Conservation (phyloP, 345 rosid genomes). For the Eucalyptus pumila region DNA sequence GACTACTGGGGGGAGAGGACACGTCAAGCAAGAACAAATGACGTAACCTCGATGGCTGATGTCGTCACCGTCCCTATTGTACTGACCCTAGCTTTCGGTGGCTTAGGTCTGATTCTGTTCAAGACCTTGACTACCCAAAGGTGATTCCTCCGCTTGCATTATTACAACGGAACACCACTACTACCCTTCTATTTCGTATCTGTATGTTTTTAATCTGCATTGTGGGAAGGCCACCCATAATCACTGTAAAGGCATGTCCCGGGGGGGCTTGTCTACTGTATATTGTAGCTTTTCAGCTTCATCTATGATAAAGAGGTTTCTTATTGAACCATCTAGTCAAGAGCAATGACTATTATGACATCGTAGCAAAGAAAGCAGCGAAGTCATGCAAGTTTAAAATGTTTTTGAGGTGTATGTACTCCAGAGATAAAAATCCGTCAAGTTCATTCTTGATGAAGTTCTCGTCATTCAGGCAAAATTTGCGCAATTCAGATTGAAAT, state of each 20-base stretch:
- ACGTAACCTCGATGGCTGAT: constrained; percentile 11
- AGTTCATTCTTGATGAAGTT: background rate
- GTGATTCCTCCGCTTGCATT: background rate
- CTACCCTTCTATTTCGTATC: background rate
- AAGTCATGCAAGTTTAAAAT: background rate
- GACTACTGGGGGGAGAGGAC: constrained; percentile 59
- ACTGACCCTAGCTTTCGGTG: constrained; percentile 53
- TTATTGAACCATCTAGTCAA: background rate
- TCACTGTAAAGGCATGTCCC: background rate
- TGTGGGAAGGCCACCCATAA: background rate
- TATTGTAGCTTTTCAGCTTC: background rate
- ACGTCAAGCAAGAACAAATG: constrained; percentile 33
- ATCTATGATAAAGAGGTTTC: background rate
- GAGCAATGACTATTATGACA: background rate
- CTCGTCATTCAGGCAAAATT: background rate
- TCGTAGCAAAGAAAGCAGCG: background rate
- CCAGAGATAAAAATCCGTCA: background rate
- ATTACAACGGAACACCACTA: background rate
- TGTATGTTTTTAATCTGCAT: background rate
- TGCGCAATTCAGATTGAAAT: background rate
- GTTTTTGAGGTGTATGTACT: background rate
- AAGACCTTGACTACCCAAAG: constrained; percentile 16
- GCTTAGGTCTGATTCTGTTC: constrained; percentile 37
- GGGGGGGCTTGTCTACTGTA: background rate
- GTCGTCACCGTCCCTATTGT: constrained; percentile 34